Percentiles rank a stretch among this genome's conserved stretches.
These are phyloP conservation scores for Malus asiatica DNA, from an alignment of 306 rosid genomes.

Conservation along the genomic window DNA sequence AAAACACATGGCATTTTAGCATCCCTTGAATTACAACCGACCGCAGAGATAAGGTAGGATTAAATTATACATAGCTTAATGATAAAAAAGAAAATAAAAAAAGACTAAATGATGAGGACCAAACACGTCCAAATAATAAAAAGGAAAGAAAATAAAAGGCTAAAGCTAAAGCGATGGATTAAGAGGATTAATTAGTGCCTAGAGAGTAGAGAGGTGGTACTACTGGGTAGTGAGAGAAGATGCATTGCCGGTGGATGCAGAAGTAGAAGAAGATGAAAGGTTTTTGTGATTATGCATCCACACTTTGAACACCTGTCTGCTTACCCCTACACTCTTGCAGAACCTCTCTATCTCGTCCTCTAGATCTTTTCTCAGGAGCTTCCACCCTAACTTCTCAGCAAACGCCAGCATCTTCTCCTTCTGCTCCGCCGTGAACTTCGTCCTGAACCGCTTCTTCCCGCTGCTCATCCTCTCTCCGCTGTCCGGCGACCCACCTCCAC, in stretches of 20 bases:
- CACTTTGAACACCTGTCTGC: slow-evolving; percentile 72
- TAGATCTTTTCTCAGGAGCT: slow-evolving; percentile 59
- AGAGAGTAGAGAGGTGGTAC: background rate
- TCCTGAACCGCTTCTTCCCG: slow-evolving; percentile 60
- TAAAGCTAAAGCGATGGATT: background rate
- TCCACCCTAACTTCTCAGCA: slow-evolving; percentile 85
- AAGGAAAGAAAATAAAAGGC: background rate
- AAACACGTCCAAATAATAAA: background rate
- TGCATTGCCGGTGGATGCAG: slow-evolving; percentile 45
- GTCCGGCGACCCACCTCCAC: slow-evolving; percentile 14
- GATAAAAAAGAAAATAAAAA: background rate
- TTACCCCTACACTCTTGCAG: slow-evolving; percentile 57
- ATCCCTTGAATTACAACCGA: background rate
- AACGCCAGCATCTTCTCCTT: slow-evolving; percentile 80
- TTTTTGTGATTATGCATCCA: slow-evolving; percentile 94
- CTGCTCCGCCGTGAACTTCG: slow-evolving; percentile 71
- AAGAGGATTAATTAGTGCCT: background rate
- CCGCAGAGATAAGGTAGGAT: background rate
- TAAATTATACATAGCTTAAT: background rate
- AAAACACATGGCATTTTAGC: background rate
- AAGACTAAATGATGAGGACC: background rate
- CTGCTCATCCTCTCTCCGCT: slow-evolving; percentile 2
- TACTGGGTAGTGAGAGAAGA: slow-evolving; percentile 61
- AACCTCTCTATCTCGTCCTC: slow-evolving; percentile 75
- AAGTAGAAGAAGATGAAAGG: slow-evolving; percentile 38